phyloP scores from a whole-genome alignment of 2,329 filamentous ascomycete species.

The Canariomyces notabilis region DNA sequence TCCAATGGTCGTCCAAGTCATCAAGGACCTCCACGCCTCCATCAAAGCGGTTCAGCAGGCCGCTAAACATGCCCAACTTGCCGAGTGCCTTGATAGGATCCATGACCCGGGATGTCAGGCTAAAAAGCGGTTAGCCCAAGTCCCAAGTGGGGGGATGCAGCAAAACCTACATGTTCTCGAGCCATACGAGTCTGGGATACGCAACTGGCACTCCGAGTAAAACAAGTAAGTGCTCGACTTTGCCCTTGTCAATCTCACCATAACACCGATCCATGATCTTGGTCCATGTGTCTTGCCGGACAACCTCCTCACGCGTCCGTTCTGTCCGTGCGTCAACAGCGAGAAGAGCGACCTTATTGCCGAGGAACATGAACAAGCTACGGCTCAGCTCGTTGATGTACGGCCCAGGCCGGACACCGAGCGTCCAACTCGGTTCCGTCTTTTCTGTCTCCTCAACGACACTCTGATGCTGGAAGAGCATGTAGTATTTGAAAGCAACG shows the following conservation, averaged over 20 bases:
- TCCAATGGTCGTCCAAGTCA: slow-evolving; percentile 96
- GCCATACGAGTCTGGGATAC: slow-evolving; percentile 70
- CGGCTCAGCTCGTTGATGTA: slow-evolving; percentile 86
- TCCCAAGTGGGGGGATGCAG: background rate
- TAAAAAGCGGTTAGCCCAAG: slow-evolving; percentile 30
- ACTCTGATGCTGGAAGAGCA: slow-evolving; percentile 97
- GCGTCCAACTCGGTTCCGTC: slow-evolving; percentile 85
- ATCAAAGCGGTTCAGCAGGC: slow-evolving; percentile 82
- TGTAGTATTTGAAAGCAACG: slow-evolving; percentile 96
- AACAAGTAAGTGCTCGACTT: slow-evolving; percentile 86
- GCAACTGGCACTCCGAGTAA: slow-evolving; percentile 79
- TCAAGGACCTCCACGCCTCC: slow-evolving; percentile 88
- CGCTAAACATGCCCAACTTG: slow-evolving; percentile 72
- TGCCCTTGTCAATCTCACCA: slow-evolving; percentile 72
- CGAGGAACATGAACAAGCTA: slow-evolving; percentile 80
- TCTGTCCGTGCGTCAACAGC: slow-evolving; percentile 91
- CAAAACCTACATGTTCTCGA: slow-evolving; percentile 60
- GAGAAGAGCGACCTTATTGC: slow-evolving; percentile 72
- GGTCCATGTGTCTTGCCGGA: slow-evolving; percentile 78
- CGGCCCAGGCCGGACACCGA: slow-evolving; percentile 74
- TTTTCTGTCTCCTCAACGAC: slow-evolving; percentile 72
- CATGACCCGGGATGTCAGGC: slow-evolving; percentile 77
- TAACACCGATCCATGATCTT: slow-evolving; percentile 82
- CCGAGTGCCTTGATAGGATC: slow-evolving; percentile 86
- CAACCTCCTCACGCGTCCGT: slow-evolving; percentile 73